Base-by-base conservation (phyloP, 2,329 filamentous ascomycete genomes). In the Cadophora gregata region DNA sequence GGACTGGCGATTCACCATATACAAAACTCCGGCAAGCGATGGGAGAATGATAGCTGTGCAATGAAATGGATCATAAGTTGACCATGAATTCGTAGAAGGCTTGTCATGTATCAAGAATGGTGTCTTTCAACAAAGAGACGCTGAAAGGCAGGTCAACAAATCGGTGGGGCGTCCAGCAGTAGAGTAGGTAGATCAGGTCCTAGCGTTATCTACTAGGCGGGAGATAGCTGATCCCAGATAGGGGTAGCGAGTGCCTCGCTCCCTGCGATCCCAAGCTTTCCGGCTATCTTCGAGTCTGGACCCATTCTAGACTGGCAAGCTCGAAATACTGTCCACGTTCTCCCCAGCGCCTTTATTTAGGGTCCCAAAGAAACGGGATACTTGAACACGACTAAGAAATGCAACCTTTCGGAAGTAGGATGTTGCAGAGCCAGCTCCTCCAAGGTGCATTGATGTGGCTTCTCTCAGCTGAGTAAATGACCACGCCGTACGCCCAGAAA, bases 221-320 rank as follows among this genome's bases (percentile, higher is more conserved):
- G 5, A 9, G 48, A 53, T 53, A 53, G 50, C 12, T 4, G 50
- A 53, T 53, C 50, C 24, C 5, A 27, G 50, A 53, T 38, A 58
- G 55, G 55, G 55, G 55, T 58, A 58, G 55, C 33, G 55, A 58
- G 42, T 8, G 21, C 24, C 55, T 38, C 21, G n/a, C 38, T 9
- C 31, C 33, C 31, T 36, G 55, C 16, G 33, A 19, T 16, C 14
- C 50, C 27, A 27, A n/a, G 16, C 27, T 53, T 25, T 9, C 51
- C n/a, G 24, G 14, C 16, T 27, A 55, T n/a, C 7, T 31, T 21
- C 27, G 36, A 21, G 19, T 36, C 29, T 33, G 21, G 55, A 12
- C 36, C 31, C 9, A 56, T 12, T 10, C 25, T 56, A 56, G 10
- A 24, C 31, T 36, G 53, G 38, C 31, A 56, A 56, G 53, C 33